Conservation (phyloP, 352 stramenopile species). For the Pythium myriotylum region DNA sequence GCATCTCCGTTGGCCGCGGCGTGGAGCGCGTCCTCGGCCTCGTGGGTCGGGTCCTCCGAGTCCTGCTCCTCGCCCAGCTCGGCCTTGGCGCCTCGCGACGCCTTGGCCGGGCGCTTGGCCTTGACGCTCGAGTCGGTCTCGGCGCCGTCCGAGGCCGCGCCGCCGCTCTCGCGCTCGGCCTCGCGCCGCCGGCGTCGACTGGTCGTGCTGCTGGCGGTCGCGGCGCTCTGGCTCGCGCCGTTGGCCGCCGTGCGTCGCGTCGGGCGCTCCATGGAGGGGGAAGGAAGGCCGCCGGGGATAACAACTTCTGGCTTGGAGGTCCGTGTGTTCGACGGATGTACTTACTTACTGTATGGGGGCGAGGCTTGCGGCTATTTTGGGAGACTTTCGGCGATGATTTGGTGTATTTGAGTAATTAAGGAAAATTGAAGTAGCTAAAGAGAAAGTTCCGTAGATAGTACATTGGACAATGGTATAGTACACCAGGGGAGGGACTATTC, state of each 20-base stretch:
- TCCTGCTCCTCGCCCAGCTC: neutral
- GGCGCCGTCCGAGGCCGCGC: slow-evolving; percentile 50
- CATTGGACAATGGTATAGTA: slow-evolving; percentile 11
- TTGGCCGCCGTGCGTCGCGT: slow-evolving; percentile 44
- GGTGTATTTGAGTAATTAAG: slow-evolving; percentile 7
- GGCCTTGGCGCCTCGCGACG: slow-evolving; percentile 11
- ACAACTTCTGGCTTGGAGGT: neutral
- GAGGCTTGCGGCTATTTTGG: slow-evolving; percentile 13
- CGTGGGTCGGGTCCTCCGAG: slow-evolving; percentile 10
- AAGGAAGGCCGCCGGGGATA: neutral
- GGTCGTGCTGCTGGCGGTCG: slow-evolving; percentile 34
- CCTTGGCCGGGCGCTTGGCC: slow-evolving; percentile 26
- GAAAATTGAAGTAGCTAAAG: too few relatives aligned
- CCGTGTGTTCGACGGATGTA: neutral
- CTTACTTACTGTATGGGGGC: slow-evolving; percentile 7
- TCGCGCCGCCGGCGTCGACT: slow-evolving; percentile 42
- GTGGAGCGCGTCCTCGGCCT: slow-evolving; percentile 33
- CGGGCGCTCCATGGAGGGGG: slow-evolving; percentile 48
- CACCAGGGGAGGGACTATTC: slow-evolving; percentile 18
- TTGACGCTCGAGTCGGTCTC: slow-evolving; percentile 61
- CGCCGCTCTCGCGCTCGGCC: slow-evolving; percentile 30
- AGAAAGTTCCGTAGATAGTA: slow-evolving; percentile 9
- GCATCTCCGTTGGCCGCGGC: slow-evolving; percentile 35
- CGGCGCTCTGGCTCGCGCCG: slow-evolving; percentile 26
- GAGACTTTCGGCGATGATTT: neutral